phyloP scores from a whole-genome alignment of 495 filamentous ascomycete genomes.

The Trichodelitschia bisporula region DNA sequence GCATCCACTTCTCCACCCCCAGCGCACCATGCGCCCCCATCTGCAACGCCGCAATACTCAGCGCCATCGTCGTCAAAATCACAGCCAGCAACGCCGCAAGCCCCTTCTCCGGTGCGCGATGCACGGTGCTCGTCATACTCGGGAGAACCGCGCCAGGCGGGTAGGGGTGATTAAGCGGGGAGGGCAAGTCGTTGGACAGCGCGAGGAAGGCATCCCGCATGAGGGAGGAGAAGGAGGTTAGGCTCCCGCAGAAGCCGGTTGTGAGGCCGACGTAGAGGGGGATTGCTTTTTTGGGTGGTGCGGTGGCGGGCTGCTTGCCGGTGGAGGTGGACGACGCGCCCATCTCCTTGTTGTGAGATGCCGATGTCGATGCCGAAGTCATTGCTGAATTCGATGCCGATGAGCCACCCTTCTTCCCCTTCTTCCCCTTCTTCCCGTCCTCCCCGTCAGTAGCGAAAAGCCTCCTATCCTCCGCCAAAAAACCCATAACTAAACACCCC shows the following conservation, averaged over 20 bases:
- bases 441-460: too few species aligned
- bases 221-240: conserved; percentile 82
- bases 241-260: conserved; percentile 81
- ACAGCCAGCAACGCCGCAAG: conserved; percentile 51
- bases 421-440: conserved; percentile 12
- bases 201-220: conserved; percentile 70
- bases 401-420: conserved; percentile 18
- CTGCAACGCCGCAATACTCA: conserved; percentile 43
- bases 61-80: conserved; percentile 33
- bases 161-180: conserved; percentile 12
- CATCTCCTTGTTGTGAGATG: conserved; percentile 7
- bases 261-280: conserved; percentile 81
- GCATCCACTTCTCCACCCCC: too few species aligned
- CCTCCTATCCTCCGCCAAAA: conserved; percentile 53
- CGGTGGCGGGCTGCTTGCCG: too few species aligned
- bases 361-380: conserved; percentile 9
- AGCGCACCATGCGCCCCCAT: conserved; percentile 59
- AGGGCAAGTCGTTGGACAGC: conserved; percentile 44
- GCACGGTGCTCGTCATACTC: conserved; percentile 11
- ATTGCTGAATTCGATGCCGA: conserved; percentile 21
- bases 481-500: conserved; percentile 70
- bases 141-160: conserved; percentile 10
- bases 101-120: conserved; percentile 65
- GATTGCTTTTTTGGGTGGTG: conserved; percentile 76
- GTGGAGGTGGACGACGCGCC: too few species aligned